phyloP scores from a whole-genome alignment of 179 eudicot species.

The Dionaea muscipula region DNA sequence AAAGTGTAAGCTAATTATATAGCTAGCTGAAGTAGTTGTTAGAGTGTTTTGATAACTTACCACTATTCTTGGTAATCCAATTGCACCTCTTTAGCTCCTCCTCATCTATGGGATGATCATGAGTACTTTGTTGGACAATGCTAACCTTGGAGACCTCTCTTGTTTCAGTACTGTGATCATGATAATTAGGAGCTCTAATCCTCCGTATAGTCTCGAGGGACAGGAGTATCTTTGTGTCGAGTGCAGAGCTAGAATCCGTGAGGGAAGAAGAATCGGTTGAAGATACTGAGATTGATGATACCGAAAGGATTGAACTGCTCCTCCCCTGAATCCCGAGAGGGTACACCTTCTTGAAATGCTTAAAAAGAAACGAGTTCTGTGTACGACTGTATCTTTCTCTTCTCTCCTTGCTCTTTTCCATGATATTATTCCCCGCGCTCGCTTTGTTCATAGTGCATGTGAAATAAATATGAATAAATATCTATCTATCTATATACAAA shows the following conservation, averaged over 20 bases:
- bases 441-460: constrained; percentile 38
- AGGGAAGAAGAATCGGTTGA: constrained; percentile 49
- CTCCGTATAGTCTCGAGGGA: constrained; percentile 35
- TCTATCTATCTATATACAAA: constrained; percentile 8
- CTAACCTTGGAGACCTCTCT: constrained; percentile 19
- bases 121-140: constrained; percentile 6
- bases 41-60: constrained; percentile 28
- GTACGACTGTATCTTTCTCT: constrained; percentile 36
- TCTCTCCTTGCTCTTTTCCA: constrained; percentile 45
- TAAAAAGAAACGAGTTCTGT: constrained; percentile 32
- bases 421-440: constrained; percentile 29
- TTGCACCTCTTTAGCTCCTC: constrained; percentile 48
- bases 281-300: constrained; percentile 56
- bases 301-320: constrained; percentile 54
- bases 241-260: constrained; percentile 40
- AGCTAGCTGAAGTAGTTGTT: too few species aligned
- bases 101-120: not conserved
- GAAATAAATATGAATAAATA: not conserved
- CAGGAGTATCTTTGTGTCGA: constrained; percentile 49
- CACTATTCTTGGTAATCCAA: constrained; percentile 83
- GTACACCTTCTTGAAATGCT: constrained; percentile 60
- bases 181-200: constrained; percentile 15
- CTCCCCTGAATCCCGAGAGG: constrained; percentile 58
- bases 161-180: too few species aligned
- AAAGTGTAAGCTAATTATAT: too few species aligned